Evolutionary conservation across 2,329 filamentous ascomycete genomes (phyloP), one percentile per base, ranked within the genome.

Genomic region (Berkeleyomyces basicola): DNA sequence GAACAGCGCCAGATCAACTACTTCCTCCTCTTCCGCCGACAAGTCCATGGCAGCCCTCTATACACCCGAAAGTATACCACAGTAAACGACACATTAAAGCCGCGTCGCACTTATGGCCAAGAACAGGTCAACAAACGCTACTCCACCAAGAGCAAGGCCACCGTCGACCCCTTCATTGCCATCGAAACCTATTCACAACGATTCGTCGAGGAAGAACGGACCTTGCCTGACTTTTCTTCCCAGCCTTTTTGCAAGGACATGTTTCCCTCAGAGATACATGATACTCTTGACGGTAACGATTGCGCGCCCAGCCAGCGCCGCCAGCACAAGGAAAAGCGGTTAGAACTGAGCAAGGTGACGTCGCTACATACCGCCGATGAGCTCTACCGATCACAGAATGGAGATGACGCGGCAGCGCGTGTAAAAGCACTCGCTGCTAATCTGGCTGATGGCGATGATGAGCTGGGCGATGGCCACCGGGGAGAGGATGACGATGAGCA

Each of bases 121-220:
- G 75, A 78, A n/a, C 81, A 83, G 71, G 72, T 78, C 69, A 83
- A 83, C 71, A 76, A 77, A 66, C 77, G 76, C 62, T 83, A 79
- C 71, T 78, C 76, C 65, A 71, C 78, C 67, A 77, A 76, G 70
- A 82, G 74, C 71, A 79, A 78, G 67, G 80, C 80, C 44, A 80
- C 78, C 10, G 68, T 79, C 59, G 80, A 83, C 69, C 79, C 81
- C 23, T 84, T 84, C 70, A 77, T 74, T n/a, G 74, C 78, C 47
- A 76, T 83, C 63, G 79, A 79, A n/a, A 78, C 78, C 65, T 83
- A 82, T 72, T 80, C 78, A 51, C 76, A 82, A 67, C 76, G 76
- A 63, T 82, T 83, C 68, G 72, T 76, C 43, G 75, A 75, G 64
- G 73, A 76, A 49, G 77, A 80, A 62, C 74, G 80, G 53, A 75